phyloP scores from a whole-genome alignment of 129 eudicot species.

The Centaurea solstitialis region DNA sequence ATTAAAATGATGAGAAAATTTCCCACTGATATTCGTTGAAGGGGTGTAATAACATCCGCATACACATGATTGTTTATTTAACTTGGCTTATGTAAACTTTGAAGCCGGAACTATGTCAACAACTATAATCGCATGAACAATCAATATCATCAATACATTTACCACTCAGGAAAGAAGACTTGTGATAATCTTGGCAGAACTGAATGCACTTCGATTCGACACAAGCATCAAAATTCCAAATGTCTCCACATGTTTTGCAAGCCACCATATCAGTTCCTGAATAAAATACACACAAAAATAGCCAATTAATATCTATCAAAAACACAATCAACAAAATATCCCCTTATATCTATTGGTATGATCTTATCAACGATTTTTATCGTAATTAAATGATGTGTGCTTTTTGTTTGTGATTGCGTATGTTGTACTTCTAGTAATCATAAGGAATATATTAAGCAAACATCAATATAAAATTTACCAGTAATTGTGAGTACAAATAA shows the following conservation, averaged over 20 bases:
- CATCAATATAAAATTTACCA: not conserved
- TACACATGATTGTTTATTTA: not conserved
- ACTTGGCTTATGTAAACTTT: not conserved
- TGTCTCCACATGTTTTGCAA: not conserved
- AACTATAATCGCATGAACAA: not conserved
- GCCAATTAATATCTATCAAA: too few species aligned
- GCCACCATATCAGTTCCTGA: not conserved
- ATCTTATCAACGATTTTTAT: too few species aligned
- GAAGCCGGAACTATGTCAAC: not conserved
- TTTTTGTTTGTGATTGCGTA: not conserved
- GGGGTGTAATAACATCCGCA: not conserved
- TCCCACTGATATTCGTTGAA: not conserved
- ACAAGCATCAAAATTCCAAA: not conserved
- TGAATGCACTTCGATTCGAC: not conserved
- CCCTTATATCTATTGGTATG: too few species aligned
- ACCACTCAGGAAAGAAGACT: not conserved
- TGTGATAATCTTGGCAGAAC: not conserved
- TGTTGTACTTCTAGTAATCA: not conserved
- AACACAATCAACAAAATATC: too few species aligned
- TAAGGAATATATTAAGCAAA: not conserved
- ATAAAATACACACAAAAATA: not conserved
- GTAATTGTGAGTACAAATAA: not conserved
- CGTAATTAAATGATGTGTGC: too few species aligned
- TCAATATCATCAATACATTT: not conserved
- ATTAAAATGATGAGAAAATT: too few species aligned